Base-by-base conservation (phyloP, 768 basidiomycete genomes). In the Chiua virens region DNA sequence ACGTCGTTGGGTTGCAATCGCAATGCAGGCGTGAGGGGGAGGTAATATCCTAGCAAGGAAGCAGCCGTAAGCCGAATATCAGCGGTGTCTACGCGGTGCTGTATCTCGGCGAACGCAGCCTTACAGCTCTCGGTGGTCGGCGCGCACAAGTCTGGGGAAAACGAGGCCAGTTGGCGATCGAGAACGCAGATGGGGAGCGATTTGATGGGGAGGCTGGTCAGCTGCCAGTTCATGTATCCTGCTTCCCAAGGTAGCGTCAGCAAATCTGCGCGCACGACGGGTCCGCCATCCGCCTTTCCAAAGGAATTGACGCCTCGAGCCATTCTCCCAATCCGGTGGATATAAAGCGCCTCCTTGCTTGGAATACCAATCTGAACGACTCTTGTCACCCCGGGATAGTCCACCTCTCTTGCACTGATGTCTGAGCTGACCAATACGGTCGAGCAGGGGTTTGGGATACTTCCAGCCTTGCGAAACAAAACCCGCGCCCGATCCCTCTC, bases 291-390 rank as follows among this genome's bases (percentile, higher is more conserved):
- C 15, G 38, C 35, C 10, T 43, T 38, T 1, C 34, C 36, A 8
- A 68, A 60, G 15, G 75, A 74, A 37, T 69, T 66, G 8, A 77
- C 75, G 3, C 81, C 87, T 57, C 92, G 83, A 20, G 89, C 92
- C 0, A 93, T 92, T 48, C 92, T 79, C 4, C 90, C 89, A 39
- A 96, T 82, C 50, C 94, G 87, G 58, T 94, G 91, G 44, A 93
- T 75, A 65, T 97, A 96, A 56, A 85, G 80, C 20, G 92, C 87
- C 10, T 79, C 69, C 1, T 71, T 75, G 7, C 71, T 65, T 3
- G 96, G 94, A 8, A 89, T 75, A 45, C 96, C 94, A 45, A 99
- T 75, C 67, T 98, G 97, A 56, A 98, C 87, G 54, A 95, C 88
- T 35, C 93, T 84, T 0, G 90, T 91, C 20, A 94, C 89, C 18